Base-by-base conservation (phyloP, 495 filamentous ascomycete genomes). In the Tuber microsphaerosporum region DNA sequence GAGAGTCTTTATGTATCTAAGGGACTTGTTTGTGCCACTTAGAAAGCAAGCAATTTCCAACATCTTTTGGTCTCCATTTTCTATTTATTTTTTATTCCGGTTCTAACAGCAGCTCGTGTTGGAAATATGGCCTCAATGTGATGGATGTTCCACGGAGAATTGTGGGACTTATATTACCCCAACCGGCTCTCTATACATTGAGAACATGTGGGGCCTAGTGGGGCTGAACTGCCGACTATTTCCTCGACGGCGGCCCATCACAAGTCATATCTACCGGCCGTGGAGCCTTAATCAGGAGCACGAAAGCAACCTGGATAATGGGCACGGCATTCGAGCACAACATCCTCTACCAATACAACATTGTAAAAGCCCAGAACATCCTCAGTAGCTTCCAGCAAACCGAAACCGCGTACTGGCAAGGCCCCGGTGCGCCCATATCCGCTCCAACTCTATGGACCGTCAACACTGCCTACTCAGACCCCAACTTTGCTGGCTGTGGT, bases 341-440 rank as follows among this genome's bases (percentile, higher is more conserved):
- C 82, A 85, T 87, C 7, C 86, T 96, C 1, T 94, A 93, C 81
- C 92, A 97, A 82, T 96, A 94, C 86, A 91, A 95, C 75, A 85
- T 95, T 77, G 84, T 86, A 71, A 88, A 87, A 69, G 91, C 92
- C 7, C 85, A 88, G 79, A 90, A 92, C 76, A 85, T 94, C 72
- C 91, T 90, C 81, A 90, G 89, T 82, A 91, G 91, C 31, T 88
- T 91, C 83, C 90, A 94, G 81, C 93, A 97, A 80, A 93, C 93
- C 12, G 93, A 96, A 84, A 93, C 93, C 1, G 92, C 91, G 73
- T 89, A 88, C 79, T 75, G 76, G 69, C 72, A 75, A 68, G 42
- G 69, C 44, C 65, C 73, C 44, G 73, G 42, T n/a, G 45, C 72
- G 46, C 69, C 77, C 83, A 86, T 79, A 86, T 76, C 41, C 42